phyloP scores from a whole-genome alignment of 495 filamentous ascomycete species.

The Neurospora cerealis region DNA sequence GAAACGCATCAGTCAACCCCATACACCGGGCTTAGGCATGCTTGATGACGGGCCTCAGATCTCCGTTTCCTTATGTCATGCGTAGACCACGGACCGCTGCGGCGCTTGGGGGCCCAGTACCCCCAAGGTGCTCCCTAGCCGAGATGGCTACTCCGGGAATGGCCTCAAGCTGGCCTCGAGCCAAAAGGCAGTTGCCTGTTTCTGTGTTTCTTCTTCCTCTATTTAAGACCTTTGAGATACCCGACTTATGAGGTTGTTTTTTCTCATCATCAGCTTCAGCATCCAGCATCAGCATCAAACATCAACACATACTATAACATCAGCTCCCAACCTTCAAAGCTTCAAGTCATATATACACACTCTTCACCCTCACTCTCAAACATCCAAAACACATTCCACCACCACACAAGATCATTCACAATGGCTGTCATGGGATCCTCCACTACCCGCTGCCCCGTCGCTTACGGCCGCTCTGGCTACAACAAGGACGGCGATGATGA shows the following conservation, averaged over 20 bases:
- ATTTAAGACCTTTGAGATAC: slow-evolving; percentile 22
- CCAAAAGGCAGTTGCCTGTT: not conserved
- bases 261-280: slow-evolving; percentile 22
- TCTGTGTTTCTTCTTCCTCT: slow-evolving; percentile 1
- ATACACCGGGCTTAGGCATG: not conserved
- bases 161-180: not conserved
- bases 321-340: not conserved
- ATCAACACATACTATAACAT: slow-evolving; percentile 1
- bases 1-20: not conserved
- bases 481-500: slow-evolving; percentile 27
- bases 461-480: slow-evolving; percentile 43
- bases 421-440: slow-evolving; percentile 32
- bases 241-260: slow-evolving; percentile 8
- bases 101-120: not conserved
- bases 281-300: slow-evolving; percentile 11
- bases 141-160: not conserved
- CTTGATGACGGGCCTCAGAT: not conserved
- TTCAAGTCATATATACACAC: slow-evolving; percentile 1
- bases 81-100: not conserved
- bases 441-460: slow-evolving; percentile 44
- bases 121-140: not conserved
- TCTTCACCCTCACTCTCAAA: not conserved
- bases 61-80: not conserved
- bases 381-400: slow-evolving; percentile 3
- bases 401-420: slow-evolving; percentile 16